phyloP scores from a whole-genome alignment of 805 yeast genomes.

The Yamadazyma philogaea region DNA sequence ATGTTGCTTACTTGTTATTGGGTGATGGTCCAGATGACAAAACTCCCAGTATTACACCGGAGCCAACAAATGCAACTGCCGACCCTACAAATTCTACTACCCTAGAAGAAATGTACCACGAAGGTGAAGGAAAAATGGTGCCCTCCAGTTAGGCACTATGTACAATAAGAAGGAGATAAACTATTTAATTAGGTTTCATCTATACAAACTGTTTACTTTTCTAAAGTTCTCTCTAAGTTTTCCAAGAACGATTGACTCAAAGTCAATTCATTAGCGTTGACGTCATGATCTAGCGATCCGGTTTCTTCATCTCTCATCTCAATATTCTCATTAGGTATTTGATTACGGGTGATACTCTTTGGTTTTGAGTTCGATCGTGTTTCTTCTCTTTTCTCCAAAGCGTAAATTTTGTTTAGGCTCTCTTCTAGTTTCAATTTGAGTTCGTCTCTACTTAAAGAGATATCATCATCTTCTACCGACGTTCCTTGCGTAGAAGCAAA shows the following conservation, averaged over 20 bases:
- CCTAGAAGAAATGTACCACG: conserved; percentile 47
- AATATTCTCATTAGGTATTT: not conserved
- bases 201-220: not conserved
- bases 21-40: conserved; percentile 35
- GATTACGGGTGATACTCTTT: too few species aligned
- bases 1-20: conserved; percentile 40
- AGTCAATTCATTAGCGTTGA: conserved; percentile 2
- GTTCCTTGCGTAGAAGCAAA: conserved; percentile 47
- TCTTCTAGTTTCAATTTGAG: conserved; percentile 36
- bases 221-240: conserved; percentile 18
- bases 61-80: not conserved
- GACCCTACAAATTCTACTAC: not conserved
- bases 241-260: conserved; percentile 15
- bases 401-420: conserved; percentile 36
- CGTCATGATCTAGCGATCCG: not conserved
- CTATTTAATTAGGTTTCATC: too few species aligned
- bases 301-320: conserved; percentile 6
- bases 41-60: conserved; percentile 12
- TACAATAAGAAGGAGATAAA: not conserved
- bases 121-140: conserved; percentile 50
- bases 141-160: conserved; percentile 2
- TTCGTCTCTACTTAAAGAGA: conserved; percentile 29
- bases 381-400: conserved; percentile 8
- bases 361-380: not conserved
- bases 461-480: conserved; percentile 20